These are phyloP conservation scores for Hawksworthiomyces lignivorus DNA, from an alignment of 2,329 filamentous ascomycete genomes.

Conservation along the genomic window DNA sequence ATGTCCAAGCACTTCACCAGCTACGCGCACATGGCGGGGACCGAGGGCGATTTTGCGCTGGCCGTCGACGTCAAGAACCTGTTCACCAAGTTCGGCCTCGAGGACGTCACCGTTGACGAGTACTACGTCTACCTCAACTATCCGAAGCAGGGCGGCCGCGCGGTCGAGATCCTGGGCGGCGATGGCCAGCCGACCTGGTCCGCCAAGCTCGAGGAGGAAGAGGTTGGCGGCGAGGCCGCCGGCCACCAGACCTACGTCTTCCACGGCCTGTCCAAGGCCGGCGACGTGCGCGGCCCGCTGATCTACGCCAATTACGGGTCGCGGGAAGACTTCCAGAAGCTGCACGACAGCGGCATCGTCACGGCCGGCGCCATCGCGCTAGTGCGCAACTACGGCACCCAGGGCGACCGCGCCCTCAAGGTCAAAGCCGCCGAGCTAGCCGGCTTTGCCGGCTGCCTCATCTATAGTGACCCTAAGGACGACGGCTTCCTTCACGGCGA, in stretches of 20 bases:
- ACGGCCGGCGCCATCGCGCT: slow-evolving; percentile 75
- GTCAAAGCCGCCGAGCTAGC: slow-evolving; percentile 83
- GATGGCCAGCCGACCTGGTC: slow-evolving; percentile 61
- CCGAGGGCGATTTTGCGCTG: slow-evolving; percentile 80
- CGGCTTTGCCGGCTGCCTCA: slow-evolving; percentile 79
- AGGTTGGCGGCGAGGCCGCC: slow-evolving; percentile 53
- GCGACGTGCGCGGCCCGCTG: slow-evolving; percentile 76
- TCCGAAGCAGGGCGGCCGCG: slow-evolving; percentile 66
- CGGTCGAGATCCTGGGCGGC: slow-evolving; percentile 69
- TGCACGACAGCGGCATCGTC: slow-evolving; percentile 64
- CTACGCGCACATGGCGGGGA: slow-evolving; percentile 89
- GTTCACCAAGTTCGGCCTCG: slow-evolving; percentile 65
- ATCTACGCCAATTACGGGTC: slow-evolving; percentile 92
- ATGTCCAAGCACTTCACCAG: slow-evolving; percentile 70
- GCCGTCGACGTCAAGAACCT: slow-evolving; percentile 76
- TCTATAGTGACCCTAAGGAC: slow-evolving; percentile 85
- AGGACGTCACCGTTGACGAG: slow-evolving; percentile 67
- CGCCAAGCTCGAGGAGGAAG: slow-evolving; percentile 75
- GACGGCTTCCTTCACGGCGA: slow-evolving; percentile 71
- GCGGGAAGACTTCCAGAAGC: slow-evolving; percentile 67
- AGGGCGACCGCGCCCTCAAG: slow-evolving; percentile 68
- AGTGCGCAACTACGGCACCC: slow-evolving; percentile 70
- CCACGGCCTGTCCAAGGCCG: slow-evolving; percentile 81
- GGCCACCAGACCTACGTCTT: slow-evolving; percentile 70
- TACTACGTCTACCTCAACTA: slow-evolving; percentile 93